phyloP scores from a whole-genome alignment of 495 filamentous ascomycete species.

The Penicillium ochrochloron region DNA sequence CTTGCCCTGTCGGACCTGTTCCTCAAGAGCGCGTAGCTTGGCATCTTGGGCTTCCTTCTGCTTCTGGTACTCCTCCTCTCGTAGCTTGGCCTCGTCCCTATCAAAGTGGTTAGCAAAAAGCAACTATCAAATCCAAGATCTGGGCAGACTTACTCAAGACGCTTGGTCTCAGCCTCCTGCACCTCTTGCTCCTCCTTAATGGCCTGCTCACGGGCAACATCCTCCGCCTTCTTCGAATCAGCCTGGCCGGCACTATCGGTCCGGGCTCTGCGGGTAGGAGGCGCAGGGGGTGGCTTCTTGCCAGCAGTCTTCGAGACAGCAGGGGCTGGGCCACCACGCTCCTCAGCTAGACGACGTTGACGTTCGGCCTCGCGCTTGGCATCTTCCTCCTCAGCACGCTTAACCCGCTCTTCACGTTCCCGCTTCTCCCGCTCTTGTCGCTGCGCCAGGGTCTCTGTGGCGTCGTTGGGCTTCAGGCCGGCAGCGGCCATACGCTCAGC shows the following conservation, averaged over 20 bases:
- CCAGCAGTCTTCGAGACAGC: conserved; percentile 55
- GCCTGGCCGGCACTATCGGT: conserved; percentile 64
- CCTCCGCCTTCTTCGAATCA: conserved; percentile 58
- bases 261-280: conserved; percentile 73
- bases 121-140: conserved; percentile 18
- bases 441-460: conserved; percentile 78
- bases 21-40: conserved; percentile 84
- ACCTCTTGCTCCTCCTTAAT: conserved; percentile 73
- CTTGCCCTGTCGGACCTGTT: conserved; percentile 92
- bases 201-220: conserved; percentile 58
- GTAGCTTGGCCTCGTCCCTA: conserved; percentile 75
- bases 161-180: conserved; percentile 72
- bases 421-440: conserved; percentile 85
- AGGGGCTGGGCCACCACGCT: conserved; percentile 66
- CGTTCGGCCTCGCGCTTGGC: conserved; percentile 85
- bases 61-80: conserved; percentile 77
- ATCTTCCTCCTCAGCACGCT: conserved; percentile 94
- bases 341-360: conserved; percentile 82
- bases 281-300: conserved; percentile 86
- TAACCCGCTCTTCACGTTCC: conserved; percentile 83
- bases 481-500: conserved; percentile 95
- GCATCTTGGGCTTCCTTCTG: conserved; percentile 84
- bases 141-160: conserved; percentile 78
- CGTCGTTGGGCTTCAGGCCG: conserved; percentile 75
- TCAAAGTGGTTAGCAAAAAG: conserved; percentile 36